Evolutionary conservation across 768 basidiomycete genomes (phyloP), one percentile per base, ranked within the genome.

Genomic region (Serendipita sp.): DNA sequence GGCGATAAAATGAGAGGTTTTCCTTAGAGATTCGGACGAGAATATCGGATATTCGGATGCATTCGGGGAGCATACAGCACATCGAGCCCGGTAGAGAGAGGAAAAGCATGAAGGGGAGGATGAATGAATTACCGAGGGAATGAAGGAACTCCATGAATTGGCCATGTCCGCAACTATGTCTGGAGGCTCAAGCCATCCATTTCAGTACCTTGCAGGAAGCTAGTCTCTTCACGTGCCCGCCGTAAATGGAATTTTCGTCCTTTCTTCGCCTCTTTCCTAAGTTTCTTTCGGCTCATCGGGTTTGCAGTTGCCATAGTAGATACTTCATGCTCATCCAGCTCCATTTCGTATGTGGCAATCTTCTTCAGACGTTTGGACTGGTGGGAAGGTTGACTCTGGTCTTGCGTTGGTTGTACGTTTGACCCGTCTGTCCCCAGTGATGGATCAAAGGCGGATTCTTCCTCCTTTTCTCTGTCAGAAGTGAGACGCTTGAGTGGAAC

Each of bases 221-320:
- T 14, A 7, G 14, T 38, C 38, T 38, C 38, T 65, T 64, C 45
- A 20, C n/a, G 45, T 5, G 45, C n/a, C 45, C n/a, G 20, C 20
- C 45, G 45, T 5, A 9, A 28, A 11, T 26, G 22, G 11, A 58
- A 58, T 69, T 81, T 82, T 67, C 81, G 75, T 41, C 79, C 81
- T 66, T 75, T 75, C 75, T 86, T 88, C 53, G 80, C 79, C 48
- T 82, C 84, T 68, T 74, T 78, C 74, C 86, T 88, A 67, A 87
- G 66, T 66, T 76, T 73, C 67, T 75, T 78, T 64, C 85, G 73
- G 62, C 76, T 81, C 65, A 88, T 66, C 14, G 86, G 84, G 69
- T 86, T 85, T 62, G 78, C 74, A 64, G 70, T 68, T 13, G 77
- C 78, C 78, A 82, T 81, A 64, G 71, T 72, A 45, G 70, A 65